These are phyloP conservation scores for Xerocomellus chrysenteron DNA, from an alignment of 768 basidiomycete species.

Conservation along the genomic window DNA sequence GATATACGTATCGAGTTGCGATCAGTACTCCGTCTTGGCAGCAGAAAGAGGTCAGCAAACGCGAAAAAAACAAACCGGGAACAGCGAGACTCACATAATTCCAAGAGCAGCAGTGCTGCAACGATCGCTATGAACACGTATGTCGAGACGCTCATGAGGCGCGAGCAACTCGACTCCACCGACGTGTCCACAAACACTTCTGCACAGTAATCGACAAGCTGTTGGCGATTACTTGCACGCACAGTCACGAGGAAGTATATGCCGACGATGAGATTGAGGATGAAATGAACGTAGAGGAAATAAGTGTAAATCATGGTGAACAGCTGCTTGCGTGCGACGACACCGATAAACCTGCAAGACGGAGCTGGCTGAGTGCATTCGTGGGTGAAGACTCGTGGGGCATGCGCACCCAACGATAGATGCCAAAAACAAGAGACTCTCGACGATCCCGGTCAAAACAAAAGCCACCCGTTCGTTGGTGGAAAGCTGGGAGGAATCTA, in stretches of 20 bases:
- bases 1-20: constrained; percentile 53
- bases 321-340: constrained; percentile 57
- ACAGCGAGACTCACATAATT: constrained; percentile 49
- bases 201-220: constrained; percentile 46
- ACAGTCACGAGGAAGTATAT: constrained; percentile 52
- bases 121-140: constrained; percentile 49
- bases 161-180: constrained; percentile 44
- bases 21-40: constrained; percentile 51
- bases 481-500: constrained; percentile 36
- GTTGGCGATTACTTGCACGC: constrained; percentile 43
- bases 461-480: constrained; percentile 41
- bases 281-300: constrained; percentile 56
- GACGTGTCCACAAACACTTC: constrained; percentile 40
- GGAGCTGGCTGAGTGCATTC: neutral
- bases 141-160: constrained; percentile 41
- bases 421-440: constrained; percentile 50
- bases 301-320: constrained; percentile 58
- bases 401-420: constrained; percentile 53
- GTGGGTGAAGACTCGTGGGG: neutral
- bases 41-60: constrained; percentile 4
- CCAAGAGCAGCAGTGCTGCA: constrained; percentile 44
- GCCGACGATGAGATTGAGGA: constrained; percentile 53
- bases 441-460: constrained; percentile 50
- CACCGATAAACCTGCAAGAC: constrained; percentile 55
- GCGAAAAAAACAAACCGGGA: neutral